Conservation (phyloP, 1,139 yeast species). For the Hanseniaspora gamundiae region DNA sequence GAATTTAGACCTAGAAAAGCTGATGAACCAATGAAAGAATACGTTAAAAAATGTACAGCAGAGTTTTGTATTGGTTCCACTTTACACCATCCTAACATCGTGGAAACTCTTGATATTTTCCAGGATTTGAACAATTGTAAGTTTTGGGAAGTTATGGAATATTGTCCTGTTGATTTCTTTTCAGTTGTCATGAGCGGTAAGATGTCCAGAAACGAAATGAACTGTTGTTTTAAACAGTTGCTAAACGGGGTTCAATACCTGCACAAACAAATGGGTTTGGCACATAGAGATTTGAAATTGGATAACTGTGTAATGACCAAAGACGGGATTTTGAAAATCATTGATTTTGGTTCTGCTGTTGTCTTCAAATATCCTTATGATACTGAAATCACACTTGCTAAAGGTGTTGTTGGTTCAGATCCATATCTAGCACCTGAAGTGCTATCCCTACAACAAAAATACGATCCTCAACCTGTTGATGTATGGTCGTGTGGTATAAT, state of each 20-base stretch:
- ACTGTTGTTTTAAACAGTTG: constrained; percentile 83
- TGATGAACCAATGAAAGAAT: constrained; percentile 78
- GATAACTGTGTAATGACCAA: constrained; percentile 88
- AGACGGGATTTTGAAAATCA: constrained; percentile 78
- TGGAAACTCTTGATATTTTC: constrained; percentile 78
- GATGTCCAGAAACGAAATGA: constrained; percentile 75
- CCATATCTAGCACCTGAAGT: constrained; percentile 98
- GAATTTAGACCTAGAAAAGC: constrained; percentile 82
- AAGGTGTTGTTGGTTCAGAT: constrained; percentile 94
- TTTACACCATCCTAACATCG: constrained; percentile 83
- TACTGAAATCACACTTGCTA: constrained; percentile 62
- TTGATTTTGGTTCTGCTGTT: constrained; percentile 94
- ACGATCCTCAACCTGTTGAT: constrained; percentile 90
- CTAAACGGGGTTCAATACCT: constrained; percentile 73
- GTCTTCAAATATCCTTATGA: constrained; percentile 90
- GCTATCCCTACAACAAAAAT: constrained; percentile 48
- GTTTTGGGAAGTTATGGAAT: constrained; percentile 94
- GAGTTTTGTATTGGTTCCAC: constrained; percentile 97
- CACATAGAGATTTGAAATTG: constrained; percentile 88
- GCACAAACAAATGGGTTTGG: constrained; percentile 70
- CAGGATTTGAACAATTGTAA: constrained; percentile 64
- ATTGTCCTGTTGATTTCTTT: constrained; percentile 90
- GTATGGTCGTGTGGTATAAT: constrained; percentile 94
- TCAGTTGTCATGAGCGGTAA: constrained; percentile 96
- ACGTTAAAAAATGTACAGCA: constrained; percentile 89